These are phyloP conservation scores for Lasiosphaeria miniovina DNA, from an alignment of 495 filamentous ascomycete species.

Conservation along the genomic window DNA sequence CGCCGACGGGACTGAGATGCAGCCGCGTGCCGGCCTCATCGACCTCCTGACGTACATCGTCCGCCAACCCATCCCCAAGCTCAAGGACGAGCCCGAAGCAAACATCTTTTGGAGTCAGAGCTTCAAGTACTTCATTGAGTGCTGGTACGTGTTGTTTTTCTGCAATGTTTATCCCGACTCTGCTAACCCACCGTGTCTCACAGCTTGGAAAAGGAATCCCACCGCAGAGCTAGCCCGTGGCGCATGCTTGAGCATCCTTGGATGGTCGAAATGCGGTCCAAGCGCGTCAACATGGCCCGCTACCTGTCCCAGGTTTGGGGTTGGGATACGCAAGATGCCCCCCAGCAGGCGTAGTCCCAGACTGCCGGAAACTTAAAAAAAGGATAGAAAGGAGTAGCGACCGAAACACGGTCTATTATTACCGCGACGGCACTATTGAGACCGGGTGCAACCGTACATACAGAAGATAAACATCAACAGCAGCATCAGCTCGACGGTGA, in stretches of 20 bases:
- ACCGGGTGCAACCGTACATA: too few relatives aligned
- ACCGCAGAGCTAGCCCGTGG: constrained; percentile 87
- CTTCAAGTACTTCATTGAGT: constrained; percentile 99
- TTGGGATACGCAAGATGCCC: constrained; percentile 59
- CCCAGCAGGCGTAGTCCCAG: too few relatives aligned
- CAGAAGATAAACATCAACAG: not conserved
- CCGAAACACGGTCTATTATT: too few relatives aligned
- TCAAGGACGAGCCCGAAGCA: constrained; percentile 85
- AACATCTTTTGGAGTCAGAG: constrained; percentile 89
- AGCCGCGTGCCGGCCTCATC: constrained; percentile 79
- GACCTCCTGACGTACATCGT: constrained; percentile 97
- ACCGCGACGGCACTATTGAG: too few relatives aligned
- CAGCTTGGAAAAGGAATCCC: constrained; percentile 90
- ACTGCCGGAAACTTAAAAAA: too few relatives aligned
- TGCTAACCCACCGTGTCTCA: not conserved
- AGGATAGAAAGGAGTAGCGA: too few relatives aligned
- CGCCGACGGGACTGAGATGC: constrained; percentile 90
- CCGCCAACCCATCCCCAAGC: constrained; percentile 87
- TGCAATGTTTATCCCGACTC: not conserved
- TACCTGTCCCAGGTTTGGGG: constrained; percentile 94
- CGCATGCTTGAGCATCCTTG: constrained; percentile 99
- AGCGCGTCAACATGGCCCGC: constrained; percentile 93
- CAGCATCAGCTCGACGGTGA: not conserved
- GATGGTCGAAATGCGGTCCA: constrained; percentile 92
- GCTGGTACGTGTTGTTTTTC: constrained; percentile 72